These are phyloP conservation scores for Backusella tarrabulga DNA, from an alignment of 192 early-diverging fungal genomes.

Conservation along the genomic window DNA sequence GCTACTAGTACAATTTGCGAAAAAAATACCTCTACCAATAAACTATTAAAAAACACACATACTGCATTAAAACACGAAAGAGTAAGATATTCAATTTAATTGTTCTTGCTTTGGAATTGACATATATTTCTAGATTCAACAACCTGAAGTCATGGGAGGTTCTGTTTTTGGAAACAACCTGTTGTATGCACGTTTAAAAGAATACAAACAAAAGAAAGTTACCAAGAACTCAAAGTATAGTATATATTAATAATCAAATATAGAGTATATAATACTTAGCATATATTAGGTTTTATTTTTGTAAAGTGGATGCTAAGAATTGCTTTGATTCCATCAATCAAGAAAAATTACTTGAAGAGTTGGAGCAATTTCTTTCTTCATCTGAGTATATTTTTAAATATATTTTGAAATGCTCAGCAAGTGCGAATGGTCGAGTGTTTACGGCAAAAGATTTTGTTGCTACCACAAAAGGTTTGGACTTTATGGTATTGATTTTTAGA, in stretches of 20 bases:
- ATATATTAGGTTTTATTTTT: background rate
- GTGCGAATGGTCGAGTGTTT: background rate
- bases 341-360: background rate
- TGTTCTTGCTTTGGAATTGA: background rate
- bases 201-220: background rate
- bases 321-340: slow-evolving; percentile 10
- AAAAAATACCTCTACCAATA: background rate
- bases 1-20: background rate
- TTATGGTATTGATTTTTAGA: background rate
- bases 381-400: background rate
- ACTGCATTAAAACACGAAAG: background rate
- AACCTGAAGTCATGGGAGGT: background rate
- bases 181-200: background rate
- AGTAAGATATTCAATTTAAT: background rate
- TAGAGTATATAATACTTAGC: background rate
- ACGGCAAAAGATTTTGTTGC: background rate
- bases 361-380: background rate
- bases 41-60: background rate
- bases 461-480: background rate
- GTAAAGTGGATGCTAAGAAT: background rate
- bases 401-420: background rate
- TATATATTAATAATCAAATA: background rate
- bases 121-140: background rate
- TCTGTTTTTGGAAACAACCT: background rate
- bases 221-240: background rate